Conservation (phyloP, 345 rosid genomes). For the Hypericum perforatum region DNA sequence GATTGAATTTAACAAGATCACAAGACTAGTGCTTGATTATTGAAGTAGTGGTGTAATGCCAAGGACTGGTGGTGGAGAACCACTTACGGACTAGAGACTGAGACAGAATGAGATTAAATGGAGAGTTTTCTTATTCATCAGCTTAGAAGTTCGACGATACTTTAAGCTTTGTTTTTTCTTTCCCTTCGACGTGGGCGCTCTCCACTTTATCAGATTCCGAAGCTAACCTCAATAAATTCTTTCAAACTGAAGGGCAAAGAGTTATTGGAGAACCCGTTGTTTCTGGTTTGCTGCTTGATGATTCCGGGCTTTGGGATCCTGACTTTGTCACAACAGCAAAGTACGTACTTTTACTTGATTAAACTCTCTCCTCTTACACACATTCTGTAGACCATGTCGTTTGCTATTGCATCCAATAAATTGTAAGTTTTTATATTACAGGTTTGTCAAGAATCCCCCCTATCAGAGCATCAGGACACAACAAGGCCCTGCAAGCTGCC, state of each 20-base stretch:
- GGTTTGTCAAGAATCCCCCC: constrained; percentile 99
- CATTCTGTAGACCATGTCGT: constrained; percentile 1
- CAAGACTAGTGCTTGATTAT: too few species aligned
- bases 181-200: not conserved
- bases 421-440: constrained; percentile 23
- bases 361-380: not conserved
- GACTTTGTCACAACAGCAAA: constrained; percentile 81
- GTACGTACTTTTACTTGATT: constrained; percentile 26
- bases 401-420: constrained; percentile 3
- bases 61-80: too few species aligned
- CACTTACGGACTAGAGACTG: too few species aligned
- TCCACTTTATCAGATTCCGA: not conserved
- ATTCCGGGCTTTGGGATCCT: constrained; percentile 78
- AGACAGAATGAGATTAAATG: too few species aligned
- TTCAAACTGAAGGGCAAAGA: constrained; percentile 66
- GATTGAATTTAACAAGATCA: not conserved
- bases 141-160: not conserved
- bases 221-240: constrained; percentile 2
- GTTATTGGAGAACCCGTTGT: constrained; percentile 92
- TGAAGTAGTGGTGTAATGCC: too few species aligned
- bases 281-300: constrained; percentile 85
- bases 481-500: too few species aligned
- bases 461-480: too few species aligned
- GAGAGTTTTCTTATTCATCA: not conserved
- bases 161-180: not conserved